Evolutionary conservation across 2,329 filamentous ascomycete genomes (phyloP).

Genomic region (Cladosporium austrohemisphaericum): DNA sequence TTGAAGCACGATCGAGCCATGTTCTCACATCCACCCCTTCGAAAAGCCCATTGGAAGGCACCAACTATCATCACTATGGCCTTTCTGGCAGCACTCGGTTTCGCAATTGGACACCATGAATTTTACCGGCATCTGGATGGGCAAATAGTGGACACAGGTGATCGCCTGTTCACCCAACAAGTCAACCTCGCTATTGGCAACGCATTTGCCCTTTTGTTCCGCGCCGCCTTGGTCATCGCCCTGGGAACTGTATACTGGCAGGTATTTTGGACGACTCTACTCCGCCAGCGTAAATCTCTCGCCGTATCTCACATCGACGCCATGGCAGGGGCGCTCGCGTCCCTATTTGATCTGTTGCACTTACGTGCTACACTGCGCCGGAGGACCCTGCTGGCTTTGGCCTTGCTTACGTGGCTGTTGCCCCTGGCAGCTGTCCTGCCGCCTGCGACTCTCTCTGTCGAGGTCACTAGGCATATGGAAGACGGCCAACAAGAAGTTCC

Average conservation of each 20-base stretch:
- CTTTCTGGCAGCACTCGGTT: neutral
- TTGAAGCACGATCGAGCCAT: too few species aligned
- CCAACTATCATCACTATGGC: neutral
- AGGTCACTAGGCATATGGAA: too few species aligned
- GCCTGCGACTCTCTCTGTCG: neutral
- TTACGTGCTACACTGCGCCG: neutral
- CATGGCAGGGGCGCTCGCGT: neutral
- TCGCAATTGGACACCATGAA: neutral
- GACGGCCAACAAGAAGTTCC: too few species aligned
- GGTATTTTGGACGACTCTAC: neutral
- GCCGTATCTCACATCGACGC: neutral
- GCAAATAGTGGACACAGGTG: neutral
- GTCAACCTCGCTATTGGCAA: neutral
- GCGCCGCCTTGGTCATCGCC: neutral
- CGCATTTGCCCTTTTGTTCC: neutral
- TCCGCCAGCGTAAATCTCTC: neutral
- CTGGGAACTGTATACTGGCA: neutral
- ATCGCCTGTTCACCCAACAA: neutral
- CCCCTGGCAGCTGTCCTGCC: neutral
- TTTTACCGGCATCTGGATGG: neutral
- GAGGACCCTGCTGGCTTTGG: neutral
- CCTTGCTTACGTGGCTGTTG: neutral
- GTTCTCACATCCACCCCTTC: too few species aligned
- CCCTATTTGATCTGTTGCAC: neutral
- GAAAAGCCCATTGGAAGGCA: neutral